Percentiles rank a stretch among this genome's conserved stretches.
These are phyloP conservation scores for Neurospora sp. DNA, from an alignment of 495 filamentous ascomycete genomes.

Conservation along the genomic window DNA sequence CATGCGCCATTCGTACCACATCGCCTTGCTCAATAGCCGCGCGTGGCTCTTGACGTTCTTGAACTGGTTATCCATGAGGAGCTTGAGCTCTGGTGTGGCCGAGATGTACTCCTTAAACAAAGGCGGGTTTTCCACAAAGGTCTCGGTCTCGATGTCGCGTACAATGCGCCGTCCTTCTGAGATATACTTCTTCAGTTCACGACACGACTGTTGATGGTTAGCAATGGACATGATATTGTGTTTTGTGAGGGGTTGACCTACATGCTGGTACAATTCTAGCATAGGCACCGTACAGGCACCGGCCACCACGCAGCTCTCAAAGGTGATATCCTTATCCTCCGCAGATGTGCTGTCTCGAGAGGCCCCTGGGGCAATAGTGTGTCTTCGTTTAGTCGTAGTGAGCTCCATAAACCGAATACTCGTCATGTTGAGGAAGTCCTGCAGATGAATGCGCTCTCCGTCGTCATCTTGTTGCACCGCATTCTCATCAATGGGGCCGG, in stretches of 20 bases:
- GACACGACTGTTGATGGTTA: constrained; percentile 58
- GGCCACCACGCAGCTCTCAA: constrained; percentile 76
- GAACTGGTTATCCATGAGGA: constrained; percentile 91
- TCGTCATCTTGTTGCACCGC: constrained; percentile 33
- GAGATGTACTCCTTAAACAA: constrained; percentile 86
- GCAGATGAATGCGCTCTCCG: constrained; percentile 66
- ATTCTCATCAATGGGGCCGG: constrained; percentile 19
- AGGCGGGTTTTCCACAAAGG: constrained; percentile 76
- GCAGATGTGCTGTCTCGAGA: constrained; percentile 29
- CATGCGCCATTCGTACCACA: constrained; percentile 98
- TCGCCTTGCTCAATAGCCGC: constrained; percentile 76
- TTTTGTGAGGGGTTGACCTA: constrained; percentile 30
- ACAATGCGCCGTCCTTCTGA: constrained; percentile 81
- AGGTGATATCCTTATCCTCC: constrained; percentile 39
- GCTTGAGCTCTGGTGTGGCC: constrained; percentile 72
- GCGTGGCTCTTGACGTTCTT: constrained; percentile 93
- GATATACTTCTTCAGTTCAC: constrained; percentile 90
- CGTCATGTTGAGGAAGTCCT: constrained; percentile 90
- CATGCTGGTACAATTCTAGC: constrained; percentile 89
- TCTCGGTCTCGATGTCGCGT: constrained; percentile 77
- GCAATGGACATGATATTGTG: constrained; percentile 1
- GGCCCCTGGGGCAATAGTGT: constrained; percentile 58
- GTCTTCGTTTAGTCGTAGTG: constrained; percentile 78
- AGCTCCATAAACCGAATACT: constrained; percentile 97
- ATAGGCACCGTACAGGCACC: constrained; percentile 86